Evolutionary conservation across 2,329 filamentous ascomycete species (phyloP), one percentile per base, ranked within the genome.

Genomic region (Sclerotiophoma versabilis): DNA sequence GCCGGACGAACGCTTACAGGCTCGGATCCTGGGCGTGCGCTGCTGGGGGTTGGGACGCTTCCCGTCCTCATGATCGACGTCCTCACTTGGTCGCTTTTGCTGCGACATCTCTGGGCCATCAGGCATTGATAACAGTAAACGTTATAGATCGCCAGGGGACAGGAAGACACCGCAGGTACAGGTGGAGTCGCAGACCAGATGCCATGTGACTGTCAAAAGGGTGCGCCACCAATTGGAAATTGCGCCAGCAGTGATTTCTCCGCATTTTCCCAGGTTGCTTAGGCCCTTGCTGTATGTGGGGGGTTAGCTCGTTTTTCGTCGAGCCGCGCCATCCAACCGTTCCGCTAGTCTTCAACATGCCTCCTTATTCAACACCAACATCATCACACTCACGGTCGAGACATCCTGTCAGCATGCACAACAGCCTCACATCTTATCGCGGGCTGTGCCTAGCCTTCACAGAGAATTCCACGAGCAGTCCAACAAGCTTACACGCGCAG

Each of bases 71-170:
- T 69, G 68, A 23, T 69, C 66, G 26, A 54, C 60, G 58, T 71
- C 67, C 42, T 70, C 68, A 52, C 63, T 68, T 38, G 59, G 58
- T 54, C 68, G 65, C 62, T 71, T 70, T 51, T 61, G 59, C 34
- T 58, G 62, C 59, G 90, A 95, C 76, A 85, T 91, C 19, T 77
- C 95, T 66, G 88, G 92, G 73, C 65, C 66, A 71, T 70, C 49
- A 45, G 54, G 49, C 42, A 57, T 49, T 50, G 37, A 51, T 36
- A 43, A 30, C 17, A 39, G 30, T 26, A 49, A 45, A 50, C 22
- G 58, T 57, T 49, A 49, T 23, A 33, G 49, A 59, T 57, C 45
- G 39, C 51, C 54, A 54, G 45, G 42, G 47, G 45, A 25, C 22
- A 10, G 14, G 29, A 42, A 54, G 33, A 45, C 39, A 46, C 41